phyloP scores from a whole-genome alignment of 2,329 filamentous ascomycete species.

The Aspergillus hiratsukae region DNA sequence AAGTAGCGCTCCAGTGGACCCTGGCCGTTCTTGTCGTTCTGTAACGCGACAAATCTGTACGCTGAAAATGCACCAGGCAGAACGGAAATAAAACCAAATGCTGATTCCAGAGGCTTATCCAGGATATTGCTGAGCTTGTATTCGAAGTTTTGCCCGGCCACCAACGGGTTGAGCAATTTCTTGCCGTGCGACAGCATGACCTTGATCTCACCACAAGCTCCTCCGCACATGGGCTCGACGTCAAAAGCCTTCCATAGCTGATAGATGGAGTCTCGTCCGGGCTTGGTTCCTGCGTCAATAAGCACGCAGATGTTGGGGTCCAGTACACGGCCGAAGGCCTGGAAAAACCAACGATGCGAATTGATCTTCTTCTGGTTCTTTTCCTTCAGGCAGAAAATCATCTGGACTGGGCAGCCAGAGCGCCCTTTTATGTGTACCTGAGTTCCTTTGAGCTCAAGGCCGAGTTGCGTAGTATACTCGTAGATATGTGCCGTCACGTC shows the following conservation, averaged over 20 bases:
- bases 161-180: slow-evolving; percentile 85
- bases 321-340: slow-evolving; percentile 86
- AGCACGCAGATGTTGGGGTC: slow-evolving; percentile 96
- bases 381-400: slow-evolving; percentile 97
- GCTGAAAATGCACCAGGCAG: slow-evolving; percentile 97
- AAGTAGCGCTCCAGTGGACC: slow-evolving; percentile 97
- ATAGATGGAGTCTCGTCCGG: slow-evolving; percentile 91
- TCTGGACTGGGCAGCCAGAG: slow-evolving; percentile 81
- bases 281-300: slow-evolving; percentile 91
- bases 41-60: slow-evolving; percentile 88
- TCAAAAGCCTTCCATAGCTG: slow-evolving; percentile 99
- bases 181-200: slow-evolving; percentile 87
- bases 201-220: slow-evolving; percentile 98
- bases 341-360: slow-evolving; percentile 98
- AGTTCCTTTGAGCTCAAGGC: slow-evolving; percentile 82
- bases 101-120: slow-evolving; percentile 94
- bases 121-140: slow-evolving; percentile 99
- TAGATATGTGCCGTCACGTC: slow-evolving; percentile 97
- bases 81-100: slow-evolving; percentile 96
- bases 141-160: slow-evolving; percentile 97
- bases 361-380: slow-evolving; percentile 99
- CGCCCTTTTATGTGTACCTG: slow-evolving; percentile 80
- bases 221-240: slow-evolving; percentile 93
- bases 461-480: slow-evolving; percentile 61
- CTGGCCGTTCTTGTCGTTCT: slow-evolving; percentile 93